Evolutionary conservation across 768 basidiomycete species (phyloP), one percentile per base, ranked within the genome.

Genomic region (Peribolospora kevripleyi): DNA sequence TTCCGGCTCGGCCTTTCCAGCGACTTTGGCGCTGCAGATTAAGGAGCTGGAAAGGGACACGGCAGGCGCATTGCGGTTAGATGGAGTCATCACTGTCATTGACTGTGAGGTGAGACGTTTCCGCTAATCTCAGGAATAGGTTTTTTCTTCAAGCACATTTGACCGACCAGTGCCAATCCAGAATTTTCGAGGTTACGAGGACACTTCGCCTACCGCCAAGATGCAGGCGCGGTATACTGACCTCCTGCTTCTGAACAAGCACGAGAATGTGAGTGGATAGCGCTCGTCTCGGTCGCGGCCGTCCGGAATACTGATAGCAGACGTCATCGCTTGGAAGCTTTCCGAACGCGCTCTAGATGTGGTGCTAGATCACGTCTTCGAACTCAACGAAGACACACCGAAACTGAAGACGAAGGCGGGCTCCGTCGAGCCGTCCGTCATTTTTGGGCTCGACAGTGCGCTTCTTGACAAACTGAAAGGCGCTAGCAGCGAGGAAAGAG

Each of bases 1-100:
- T 73, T 90, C 86, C 42, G 90, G 90, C 8, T 90, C 86, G 6
- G 90, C 90, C 0, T 93, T 93, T 63, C 90, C 90, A 7, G 90
- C 90, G 3, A 91, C 88, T 1, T 73, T 95, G 42, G 90, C 88
- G 0, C 86, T 91, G 63, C 90, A 91, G 64, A 85, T 95, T 55
- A 80, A 85, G 45, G 81, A 90, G 65, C 71, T 95, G 36, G 88
- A 88, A 66, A 75, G 74, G 45, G 77, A 87, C 64, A 85, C 82
- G 3, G 64, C 71, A 14, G 74, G 76, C 8, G 82, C 80, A 50
- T 74, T 95, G 64, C 78, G 76, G 63, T 72, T 95, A 38, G 90
- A 95, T 61, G 82, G 84, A 0, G 90, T 93, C 55, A 73, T 88
- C 46, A 95, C 90, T 1, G 87, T 91, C 25, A 71, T 95, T 50